Percentiles rank a stretch among this genome's conserved stretches.
These are phyloP conservation scores for Wickerhamomyces pijperi DNA, from an alignment of 805 yeast genomes.

Conservation along the genomic window DNA sequence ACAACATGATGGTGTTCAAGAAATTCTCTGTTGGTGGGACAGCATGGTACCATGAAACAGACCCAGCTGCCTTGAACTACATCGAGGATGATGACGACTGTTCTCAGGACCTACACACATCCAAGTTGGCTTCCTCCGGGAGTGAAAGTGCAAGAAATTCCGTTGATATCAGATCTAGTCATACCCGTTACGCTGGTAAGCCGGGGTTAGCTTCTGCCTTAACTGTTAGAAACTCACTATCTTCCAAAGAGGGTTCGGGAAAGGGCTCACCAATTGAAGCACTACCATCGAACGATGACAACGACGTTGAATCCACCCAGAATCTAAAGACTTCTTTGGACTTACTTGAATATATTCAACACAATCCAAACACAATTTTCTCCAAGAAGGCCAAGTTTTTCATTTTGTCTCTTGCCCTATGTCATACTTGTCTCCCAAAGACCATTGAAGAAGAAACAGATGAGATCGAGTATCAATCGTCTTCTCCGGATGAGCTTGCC, in stretches of 20 bases:
- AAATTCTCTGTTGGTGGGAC: constrained; percentile 82
- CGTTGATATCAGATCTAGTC: constrained; percentile 29
- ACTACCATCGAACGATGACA: too few relatives aligned
- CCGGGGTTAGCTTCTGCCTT: constrained; percentile 45
- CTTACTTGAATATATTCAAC: constrained; percentile 58
- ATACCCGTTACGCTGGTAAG: constrained; percentile 34
- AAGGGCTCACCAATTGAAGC: too few relatives aligned
- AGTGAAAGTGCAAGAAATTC: constrained; percentile 19
- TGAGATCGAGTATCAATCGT: constrained; percentile 72
- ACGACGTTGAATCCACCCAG: background rate
- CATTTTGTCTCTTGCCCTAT: constrained; percentile 69
- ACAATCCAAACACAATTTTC: constrained; percentile 58
- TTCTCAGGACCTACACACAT: background rate
- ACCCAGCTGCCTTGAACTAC: constrained; percentile 11
- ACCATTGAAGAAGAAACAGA: constrained; percentile 26
- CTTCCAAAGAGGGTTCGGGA: background rate
- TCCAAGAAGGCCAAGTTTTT: constrained; percentile 71
- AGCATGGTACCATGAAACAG: constrained; percentile 79
- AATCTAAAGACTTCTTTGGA: constrained; percentile 46
- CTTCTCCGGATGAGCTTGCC: constrained; percentile 96
- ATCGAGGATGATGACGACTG: constrained; percentile 9
- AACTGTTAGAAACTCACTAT: constrained; percentile 4
- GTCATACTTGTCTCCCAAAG: constrained; percentile 85
- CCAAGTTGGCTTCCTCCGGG: background rate
- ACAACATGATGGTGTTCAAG: constrained; percentile 85